A percentile compares a stretch with the other conserved stretches of the same genome.
These are phyloP conservation scores for Volvox reticuliferus DNA, from an alignment of 139 green algal genomes.

Conservation along the genomic window DNA sequence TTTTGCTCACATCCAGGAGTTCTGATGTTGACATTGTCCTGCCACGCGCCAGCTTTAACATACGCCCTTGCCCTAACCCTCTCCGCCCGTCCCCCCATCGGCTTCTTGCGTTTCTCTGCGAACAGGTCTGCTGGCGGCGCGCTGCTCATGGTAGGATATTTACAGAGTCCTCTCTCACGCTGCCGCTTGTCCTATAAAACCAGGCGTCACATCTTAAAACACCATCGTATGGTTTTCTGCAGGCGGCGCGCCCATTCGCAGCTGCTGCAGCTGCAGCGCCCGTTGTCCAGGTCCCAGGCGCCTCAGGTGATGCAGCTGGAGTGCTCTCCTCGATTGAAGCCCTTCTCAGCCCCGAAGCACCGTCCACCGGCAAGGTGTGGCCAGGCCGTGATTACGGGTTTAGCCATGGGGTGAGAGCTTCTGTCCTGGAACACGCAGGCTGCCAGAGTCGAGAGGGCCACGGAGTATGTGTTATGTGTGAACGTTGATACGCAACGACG, in stretches of 20 bases:
- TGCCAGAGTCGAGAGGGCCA: too few relatives aligned
- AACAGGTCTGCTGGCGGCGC: neutral
- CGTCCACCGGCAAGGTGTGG: conserved; percentile 2
- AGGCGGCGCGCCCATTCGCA: neutral
- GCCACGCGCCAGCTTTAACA: too few relatives aligned
- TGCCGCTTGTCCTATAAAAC: neutral
- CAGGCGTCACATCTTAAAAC: neutral
- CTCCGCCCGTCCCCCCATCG: neutral
- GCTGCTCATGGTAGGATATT: neutral
- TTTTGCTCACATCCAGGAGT: too few relatives aligned
- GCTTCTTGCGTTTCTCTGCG: neutral
- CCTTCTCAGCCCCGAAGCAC: neutral
- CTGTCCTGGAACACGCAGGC: too few relatives aligned
- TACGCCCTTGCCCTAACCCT: too few relatives aligned
- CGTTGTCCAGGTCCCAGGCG: neutral
- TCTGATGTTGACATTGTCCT: too few relatives aligned
- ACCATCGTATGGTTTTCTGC: neutral
- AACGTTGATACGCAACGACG: too few relatives aligned
- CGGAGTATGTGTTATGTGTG: too few relatives aligned
- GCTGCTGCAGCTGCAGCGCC: neutral
- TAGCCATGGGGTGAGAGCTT: too few relatives aligned
- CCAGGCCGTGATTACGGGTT: too few relatives aligned
- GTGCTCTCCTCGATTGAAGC: conserved; percentile 26
- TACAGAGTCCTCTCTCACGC: neutral
- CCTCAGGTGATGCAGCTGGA: conserved; percentile 6